Evolutionary conservation across 2,329 filamentous ascomycete species (phyloP), one percentile per base, ranked within the genome.

Genomic region (Colletotrichum zoysiae): DNA sequence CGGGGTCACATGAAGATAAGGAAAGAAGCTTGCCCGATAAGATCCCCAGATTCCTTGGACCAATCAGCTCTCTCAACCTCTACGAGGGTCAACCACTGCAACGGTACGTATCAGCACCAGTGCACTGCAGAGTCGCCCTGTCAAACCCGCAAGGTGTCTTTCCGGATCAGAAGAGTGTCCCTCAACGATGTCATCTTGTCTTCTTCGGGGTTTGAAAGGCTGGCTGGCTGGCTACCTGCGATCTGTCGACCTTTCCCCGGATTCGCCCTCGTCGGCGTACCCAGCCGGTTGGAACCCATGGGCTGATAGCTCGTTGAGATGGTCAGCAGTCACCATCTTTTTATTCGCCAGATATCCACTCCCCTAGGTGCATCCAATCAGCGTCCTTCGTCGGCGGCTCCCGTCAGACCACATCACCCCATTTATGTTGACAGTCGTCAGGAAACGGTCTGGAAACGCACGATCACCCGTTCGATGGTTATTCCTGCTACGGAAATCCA

Each of bases 321-420:
- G 63, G 63, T 70, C 63, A 70, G 57, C 65, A 62, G 62, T 61
- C 57, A 48, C 64, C 35, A 69, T 60, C 67, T 50, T 71, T 33
- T 71, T 57, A 74, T 71, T 74, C 71, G 71, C 71, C 61, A 60
- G 68, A 35, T 59, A 38, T 74, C 61, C 57, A 68, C 53, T 55
- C 55, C 61, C 67, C 56, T 23, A 57, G 18, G 8, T 8, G 2
- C 18, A 16, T 14, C 73, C 73, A 74, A 74, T 74, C 50, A 74
- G 42, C 14, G 20, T 51, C 18, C 67, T 18, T 33, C 23, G n/a
- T 40, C 71, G 67, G 71, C 60, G 60, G 18, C 60, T 56, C 67
- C 71, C 67, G 68, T 74, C 73, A 74, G 57, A 71, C 73, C 73
- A 74, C 65, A 74, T 74, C 71, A 74, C 67, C 66, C 73, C 73